Evolutionary conservation across 2,329 filamentous ascomycete species (phyloP), one percentile per base, ranked within the genome.

Genomic region (Aspergillus sp.): DNA sequence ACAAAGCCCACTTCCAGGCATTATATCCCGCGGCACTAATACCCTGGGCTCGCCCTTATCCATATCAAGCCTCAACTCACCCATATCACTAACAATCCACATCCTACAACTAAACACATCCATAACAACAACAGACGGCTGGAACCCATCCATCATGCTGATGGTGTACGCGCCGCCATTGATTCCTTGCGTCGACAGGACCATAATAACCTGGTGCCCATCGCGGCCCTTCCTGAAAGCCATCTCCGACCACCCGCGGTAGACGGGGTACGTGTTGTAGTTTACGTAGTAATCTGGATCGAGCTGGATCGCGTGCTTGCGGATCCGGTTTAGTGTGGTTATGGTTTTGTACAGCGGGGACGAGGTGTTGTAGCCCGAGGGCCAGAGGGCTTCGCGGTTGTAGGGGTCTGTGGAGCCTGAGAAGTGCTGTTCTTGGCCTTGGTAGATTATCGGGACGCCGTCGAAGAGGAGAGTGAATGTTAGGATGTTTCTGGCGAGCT

Each of bases 341-440:
- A 68, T 74, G 41, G 70, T 64, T 17, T 68, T 65, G 68, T 76
- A 81, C 4, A 82, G 69, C 3, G 69, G 67, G 0, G 73, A 62
- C 6, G 65, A 55, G 14, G 72, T 77, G 55, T 77, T 66, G 72
- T 81, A 86, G 19, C 69, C 70, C 39, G 79, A 80, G 25, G 77
- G 72, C 84, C 84, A 87, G 46, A 85, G 72, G 23, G 83, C 80
- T 67, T 86, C 82, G 41, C 84, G 82, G 51, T 77, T 78, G 0
- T 78, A 73, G 8, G 83, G 83, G 46, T 69, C 70, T 48, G 70
- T 76, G 15, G 76, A 77, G 21, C 81, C 81, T 2, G 75, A 68
- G 67, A 81, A 85, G 59, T 82, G 83, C 65, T 89, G 86, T 70
- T 89, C 87, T 60, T 86, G 84, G 27, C 86, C 87, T 63, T 87